Base-by-base conservation (phyloP, 2,329 filamentous ascomycete genomes). In the Hortaea werneckii region DNA sequence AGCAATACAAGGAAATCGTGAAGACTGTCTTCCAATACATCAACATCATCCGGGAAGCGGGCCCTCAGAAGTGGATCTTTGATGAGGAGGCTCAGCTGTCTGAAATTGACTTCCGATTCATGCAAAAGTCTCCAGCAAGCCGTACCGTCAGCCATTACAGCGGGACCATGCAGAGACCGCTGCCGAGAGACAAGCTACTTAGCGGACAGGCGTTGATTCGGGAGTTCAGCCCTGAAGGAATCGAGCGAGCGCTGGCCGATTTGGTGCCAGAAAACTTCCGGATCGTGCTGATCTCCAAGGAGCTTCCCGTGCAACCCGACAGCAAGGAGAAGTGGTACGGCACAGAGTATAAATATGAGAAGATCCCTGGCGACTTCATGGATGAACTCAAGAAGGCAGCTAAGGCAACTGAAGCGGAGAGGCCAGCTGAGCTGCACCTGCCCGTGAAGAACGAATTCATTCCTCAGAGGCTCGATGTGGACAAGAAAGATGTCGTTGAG, bases 291-390 rank as follows among this genome's bases (percentile, higher is more conserved):
- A 80, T 94, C 28, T 90, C 87, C 26, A 85, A 88, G 59, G 83
- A 85, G 6, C 85, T 82, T 54, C 89, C 89, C 0, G 89, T 87
- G 0, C 76, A 79, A 43, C 95, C 87, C 86, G 77, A 94, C 53
- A 70, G 82, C 63, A 94, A 85, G 61, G 92, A 98, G 70, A 87
- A 89, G 62, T 98, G 92, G 92, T 98, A 98, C 58, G 90, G 90
- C 6, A 98, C 92, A 0, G 89, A 96, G 60, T 94, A 95, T 67
- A 85, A 80, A 52, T 76, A 82, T 29, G 85, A 94, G 61, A 83
- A 80, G 60, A 85, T 98, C 32, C 82, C 89, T 0, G 62, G 75
- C 10, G 80, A 88, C 12, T 82, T 95, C 56, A 72, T 94, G 63
- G 69, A 74, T 8, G 81, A 87, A 42, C 74, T 95, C 50, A 73